Percentiles rank a stretch among this genome's conserved stretches.
Conservation (phyloP, 78 protist species). For the Dictyostelium firmibasis region DNA sequence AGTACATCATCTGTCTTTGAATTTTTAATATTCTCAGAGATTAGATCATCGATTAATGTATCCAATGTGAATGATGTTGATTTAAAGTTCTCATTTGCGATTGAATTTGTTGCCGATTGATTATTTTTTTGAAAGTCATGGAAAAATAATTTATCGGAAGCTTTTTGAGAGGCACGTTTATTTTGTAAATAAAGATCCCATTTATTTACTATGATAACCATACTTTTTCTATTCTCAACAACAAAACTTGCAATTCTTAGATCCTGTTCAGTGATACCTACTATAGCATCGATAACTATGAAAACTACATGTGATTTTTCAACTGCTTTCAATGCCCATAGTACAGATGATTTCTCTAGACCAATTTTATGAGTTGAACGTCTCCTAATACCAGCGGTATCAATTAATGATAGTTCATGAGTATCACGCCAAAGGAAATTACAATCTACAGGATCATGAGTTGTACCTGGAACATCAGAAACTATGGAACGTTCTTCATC, state of each 20-base stretch:
- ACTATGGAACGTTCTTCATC: conserved; percentile 77
- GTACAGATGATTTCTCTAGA: conserved; percentile 48
- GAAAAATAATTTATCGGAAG: conserved; percentile 6
- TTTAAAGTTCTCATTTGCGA: neutral
- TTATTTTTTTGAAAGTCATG: conserved; percentile 47
- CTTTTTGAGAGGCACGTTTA: neutral
- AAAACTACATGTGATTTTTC: conserved; percentile 73
- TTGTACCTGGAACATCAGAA: conserved; percentile 77
- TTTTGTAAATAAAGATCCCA: conserved; percentile 81
- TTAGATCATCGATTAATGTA: conserved; percentile 12
- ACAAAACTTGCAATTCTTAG: conserved; percentile 62
- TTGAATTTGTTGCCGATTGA: neutral
- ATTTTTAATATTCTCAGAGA: neutral
- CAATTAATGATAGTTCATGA: conserved; percentile 56
- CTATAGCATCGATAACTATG: conserved; percentile 79
- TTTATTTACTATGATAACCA: conserved; percentile 79
- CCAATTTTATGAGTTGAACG: conserved; percentile 63
- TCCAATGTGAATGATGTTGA: neutral
- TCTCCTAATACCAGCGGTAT: conserved; percentile 88
- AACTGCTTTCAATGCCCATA: conserved; percentile 84
- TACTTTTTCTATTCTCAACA: conserved; percentile 30
- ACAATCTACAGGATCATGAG: conserved; percentile 86
- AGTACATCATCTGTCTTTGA: conserved; percentile 6
- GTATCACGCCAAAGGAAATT: conserved; percentile 31
- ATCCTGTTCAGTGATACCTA: conserved; percentile 78